phyloP scores from a whole-genome alignment of 805 yeast species.

The Sugiyamaella qingdaonensis region DNA sequence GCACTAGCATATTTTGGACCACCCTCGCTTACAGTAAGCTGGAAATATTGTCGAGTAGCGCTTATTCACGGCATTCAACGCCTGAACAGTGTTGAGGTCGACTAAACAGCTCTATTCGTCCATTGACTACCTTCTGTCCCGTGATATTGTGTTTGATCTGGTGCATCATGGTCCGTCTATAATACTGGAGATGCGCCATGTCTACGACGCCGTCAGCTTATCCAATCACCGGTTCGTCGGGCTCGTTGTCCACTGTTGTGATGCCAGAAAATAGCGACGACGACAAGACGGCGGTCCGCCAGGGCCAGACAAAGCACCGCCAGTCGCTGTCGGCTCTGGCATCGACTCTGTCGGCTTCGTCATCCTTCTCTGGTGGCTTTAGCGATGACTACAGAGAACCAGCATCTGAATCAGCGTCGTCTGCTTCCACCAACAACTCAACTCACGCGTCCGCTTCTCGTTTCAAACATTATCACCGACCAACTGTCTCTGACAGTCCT shows the following conservation, averaged over 20 bases:
- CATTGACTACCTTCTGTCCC: background rate
- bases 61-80: background rate
- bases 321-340: constrained; percentile 17
- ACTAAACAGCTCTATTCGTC: too few relatives aligned
- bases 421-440: background rate
- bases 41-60: background rate
- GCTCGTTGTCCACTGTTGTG: background rate
- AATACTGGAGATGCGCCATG: background rate
- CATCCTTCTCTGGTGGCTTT: constrained; percentile 22
- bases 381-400: background rate
- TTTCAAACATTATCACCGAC: constrained; percentile 35
- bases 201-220: constrained; percentile 2
- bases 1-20: background rate
- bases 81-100: too few relatives aligned
- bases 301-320: background rate
- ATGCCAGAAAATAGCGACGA: background rate
- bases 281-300: background rate
- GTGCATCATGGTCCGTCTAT: background rate
- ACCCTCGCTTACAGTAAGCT: background rate
- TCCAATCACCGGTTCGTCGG: background rate
- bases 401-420: background rate
- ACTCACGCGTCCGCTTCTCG: constrained; percentile 15
- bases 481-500: constrained; percentile 44
- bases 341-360: constrained; percentile 24
- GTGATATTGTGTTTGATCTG: background rate